These are phyloP conservation scores for Apiotrichum akiyoshidainum DNA, from an alignment of 1,284 basidiomycete genomes.

Conservation along the genomic window DNA sequence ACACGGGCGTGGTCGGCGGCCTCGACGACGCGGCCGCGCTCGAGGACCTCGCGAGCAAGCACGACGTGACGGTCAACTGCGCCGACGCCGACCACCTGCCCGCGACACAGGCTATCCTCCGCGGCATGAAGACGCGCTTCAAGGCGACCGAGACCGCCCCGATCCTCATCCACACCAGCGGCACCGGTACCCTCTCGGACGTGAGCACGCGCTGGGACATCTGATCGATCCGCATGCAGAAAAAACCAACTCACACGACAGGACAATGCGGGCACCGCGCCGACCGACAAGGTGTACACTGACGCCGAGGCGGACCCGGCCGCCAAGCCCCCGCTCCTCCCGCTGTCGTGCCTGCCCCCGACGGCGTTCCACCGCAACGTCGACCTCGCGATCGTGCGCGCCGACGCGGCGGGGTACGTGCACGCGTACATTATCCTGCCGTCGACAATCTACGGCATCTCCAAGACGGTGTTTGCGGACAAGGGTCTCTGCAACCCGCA, in stretches of 20 bases:
- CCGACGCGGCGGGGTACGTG: constrained; percentile 39
- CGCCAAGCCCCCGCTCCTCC: constrained; percentile 35
- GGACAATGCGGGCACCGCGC: constrained; percentile 3
- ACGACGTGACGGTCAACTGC: constrained; percentile 45
- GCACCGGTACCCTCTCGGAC: constrained; percentile 46
- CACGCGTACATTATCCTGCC: constrained; percentile 50
- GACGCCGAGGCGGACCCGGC: constrained; percentile 31
- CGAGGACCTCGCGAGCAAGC: constrained; percentile 31
- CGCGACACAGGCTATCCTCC: constrained; percentile 40
- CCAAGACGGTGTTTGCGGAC: constrained; percentile 37
- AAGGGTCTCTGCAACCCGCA: constrained; percentile 40
- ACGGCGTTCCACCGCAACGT: constrained; percentile 37
- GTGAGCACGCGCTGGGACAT: too few species aligned
- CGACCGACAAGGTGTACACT: constrained; percentile 38
- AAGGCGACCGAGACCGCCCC: constrained; percentile 37
- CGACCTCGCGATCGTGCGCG: constrained; percentile 43
- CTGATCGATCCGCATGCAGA: too few species aligned
- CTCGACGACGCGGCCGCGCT: constrained; percentile 37
- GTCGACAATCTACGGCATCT: constrained; percentile 49
- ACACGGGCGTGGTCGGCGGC: constrained; percentile 24
- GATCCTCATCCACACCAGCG: constrained; percentile 50
- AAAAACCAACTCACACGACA: constrained; percentile 1
- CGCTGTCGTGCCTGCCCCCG: constrained; percentile 35
- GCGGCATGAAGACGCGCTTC: constrained; percentile 43
- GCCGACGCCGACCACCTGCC: constrained; percentile 47